Evolutionary conservation across 352 stramenopile species (phyloP), one percentile per base, ranked within the genome.

Genomic region (Phytophthora pini): DNA sequence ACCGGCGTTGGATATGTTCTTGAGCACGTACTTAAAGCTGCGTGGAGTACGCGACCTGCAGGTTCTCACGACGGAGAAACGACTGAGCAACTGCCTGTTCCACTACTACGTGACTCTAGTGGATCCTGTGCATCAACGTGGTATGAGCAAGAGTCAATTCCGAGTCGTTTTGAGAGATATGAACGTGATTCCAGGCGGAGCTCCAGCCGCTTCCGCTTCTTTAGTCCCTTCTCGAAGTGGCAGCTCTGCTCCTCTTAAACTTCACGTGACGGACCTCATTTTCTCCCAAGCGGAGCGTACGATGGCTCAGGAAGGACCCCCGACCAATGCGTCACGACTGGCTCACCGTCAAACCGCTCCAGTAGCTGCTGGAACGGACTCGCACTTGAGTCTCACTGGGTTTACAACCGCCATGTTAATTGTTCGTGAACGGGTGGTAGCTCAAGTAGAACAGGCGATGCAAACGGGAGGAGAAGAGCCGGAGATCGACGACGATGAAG

Each of bases 121-220:
- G 5, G 81, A 90, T 54, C 81, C 81, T 2, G 52, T 87, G 5
- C 48, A 76, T 27, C 67, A 65, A n/a, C 62, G 63, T 10, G 77
- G 76, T 0, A 72, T 90, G 51, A 90, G 79, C 58, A 90, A 90
- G 53, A 79, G 77, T 31, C 81, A 88, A 77, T 90, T 90, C 49
- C 81, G 81, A 13, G 70, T 71, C 11, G 63, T 90, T 12, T 34
- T 90, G 22, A 72, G 79, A 9, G 81, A 90, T 51, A 82, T 82
- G 32, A 70, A 60, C 24, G 65, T 88, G 27, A 71, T 84, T 32
- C 68, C 73, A 32, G 63, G 63, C 5, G 63, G 63, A 22, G 68
- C 63, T 1, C 39, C 57, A 32, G 48, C 38, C 31, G 34, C 62
- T 32, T 27, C 60, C 0, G 54, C 61, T 27, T 61, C 68, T 29